Evolutionary conservation across 2,329 filamentous ascomycete genomes (phyloP).

Genomic region (Trichoderma sp.): DNA sequence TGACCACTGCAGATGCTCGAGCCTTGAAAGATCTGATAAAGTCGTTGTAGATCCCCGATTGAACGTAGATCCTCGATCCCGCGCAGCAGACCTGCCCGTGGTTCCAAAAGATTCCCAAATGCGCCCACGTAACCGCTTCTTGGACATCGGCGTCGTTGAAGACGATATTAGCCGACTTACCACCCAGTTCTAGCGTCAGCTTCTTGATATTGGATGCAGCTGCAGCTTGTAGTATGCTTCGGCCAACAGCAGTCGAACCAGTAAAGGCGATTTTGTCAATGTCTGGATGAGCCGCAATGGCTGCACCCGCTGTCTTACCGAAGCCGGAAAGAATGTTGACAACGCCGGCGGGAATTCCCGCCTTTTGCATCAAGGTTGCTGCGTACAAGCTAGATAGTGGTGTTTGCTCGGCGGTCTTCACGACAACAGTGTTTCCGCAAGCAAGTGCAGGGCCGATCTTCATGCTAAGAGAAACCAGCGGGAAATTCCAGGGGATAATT

Average conservation of each 20-base stretch:
- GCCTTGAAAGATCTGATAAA: constrained; percentile 48
- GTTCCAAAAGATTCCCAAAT: constrained; percentile 48
- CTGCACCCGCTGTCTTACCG: neutral
- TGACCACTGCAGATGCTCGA: constrained; percentile 39
- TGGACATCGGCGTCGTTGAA: constrained; percentile 16
- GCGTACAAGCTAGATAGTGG: constrained; percentile 14
- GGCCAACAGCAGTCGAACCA: neutral
- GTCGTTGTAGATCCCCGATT: constrained; percentile 38
- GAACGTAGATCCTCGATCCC: constrained; percentile 44
- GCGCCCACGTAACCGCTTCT: constrained; percentile 8
- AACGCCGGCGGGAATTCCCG: constrained; percentile 8
- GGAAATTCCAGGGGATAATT: constrained; percentile 84
- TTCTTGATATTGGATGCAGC: constrained; percentile 74
- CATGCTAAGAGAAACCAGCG: constrained; percentile 73
- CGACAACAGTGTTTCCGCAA: constrained; percentile 66
- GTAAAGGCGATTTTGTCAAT: constrained; percentile 20
- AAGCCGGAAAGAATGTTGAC: constrained; percentile 5
- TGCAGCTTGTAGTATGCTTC: constrained; percentile 69
- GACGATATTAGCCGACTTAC: constrained; percentile 49
- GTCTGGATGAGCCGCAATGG: constrained; percentile 6
- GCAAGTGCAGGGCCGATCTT: constrained; percentile 72
- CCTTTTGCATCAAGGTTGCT: neutral
- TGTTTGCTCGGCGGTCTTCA: constrained; percentile 73
- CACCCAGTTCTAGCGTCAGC: constrained; percentile 73
- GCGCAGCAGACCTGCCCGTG: constrained; percentile 68